Base-by-base conservation (phyloP, 768 basidiomycete species). In the Kwoniella shandongensis region DNA sequence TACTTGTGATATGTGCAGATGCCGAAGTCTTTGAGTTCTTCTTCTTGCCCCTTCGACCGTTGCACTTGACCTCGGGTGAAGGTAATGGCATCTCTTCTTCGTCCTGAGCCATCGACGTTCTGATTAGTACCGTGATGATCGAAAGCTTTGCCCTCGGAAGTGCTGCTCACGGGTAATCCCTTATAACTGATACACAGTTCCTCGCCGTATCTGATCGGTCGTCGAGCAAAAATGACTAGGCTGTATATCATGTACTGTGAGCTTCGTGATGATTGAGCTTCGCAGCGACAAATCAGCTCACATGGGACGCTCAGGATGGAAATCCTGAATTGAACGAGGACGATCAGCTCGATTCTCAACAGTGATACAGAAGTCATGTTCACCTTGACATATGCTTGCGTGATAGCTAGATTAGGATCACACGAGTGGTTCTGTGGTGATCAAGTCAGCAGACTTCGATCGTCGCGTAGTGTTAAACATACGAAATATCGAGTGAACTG, bases 401-500 rank as follows among this genome's bases (percentile, higher is more conserved):
- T 81, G 20, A 91, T 81, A 4, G 72, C 72, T 62, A 86, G 85
- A 70, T 94, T 96, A 0, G 91, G 91, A 54, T 90, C 86, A 66
- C 92, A 94, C 17, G 88, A 90, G 64, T 96, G 91, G 63, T 94
- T 96, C 90, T 92, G 44, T 57, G 2, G 26, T 4, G 39, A 15
- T 18, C 29, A 17, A 23, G 25, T 53, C 42, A 65, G 35, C 45
- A 25, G 12, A 22, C 22, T 36, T 35, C 18, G 7, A 27, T 8
- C 20, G n/a, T 6, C 32, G 32, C 29, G 4, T 48, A 32, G 29
- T 23, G 35, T 6, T 11, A 26, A 22, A 79, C 83, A 67, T 71
- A 89, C 91, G 65, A 93, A 76, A 68, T 89, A 94, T 29, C 91
- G 83, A n/a, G 91, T 92, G 76, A 92, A 91, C 91, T 93, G 11